Evolutionary conservation across 2,329 filamentous ascomycete species (phyloP), one percentile per base, ranked within the genome.

Genomic region (Volutella citrinella): DNA sequence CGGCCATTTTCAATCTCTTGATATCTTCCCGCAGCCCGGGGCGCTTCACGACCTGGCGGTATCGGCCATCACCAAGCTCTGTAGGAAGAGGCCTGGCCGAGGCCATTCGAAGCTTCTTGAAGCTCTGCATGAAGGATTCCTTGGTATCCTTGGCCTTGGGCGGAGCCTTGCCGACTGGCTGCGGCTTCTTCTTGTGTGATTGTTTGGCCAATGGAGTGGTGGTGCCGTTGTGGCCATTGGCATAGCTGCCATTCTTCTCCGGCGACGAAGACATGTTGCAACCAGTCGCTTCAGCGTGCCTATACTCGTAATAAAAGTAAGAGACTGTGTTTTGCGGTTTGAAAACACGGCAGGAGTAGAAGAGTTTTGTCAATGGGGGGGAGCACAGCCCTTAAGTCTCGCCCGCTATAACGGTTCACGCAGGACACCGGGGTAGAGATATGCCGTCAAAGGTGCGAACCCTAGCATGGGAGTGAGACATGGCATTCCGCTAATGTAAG

Each of bases 11-110:
- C 8, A 55, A 43, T 10, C 51, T 48, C 7, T 42, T 27, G 6
- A 55, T 10, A 16, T 55, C 52, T 25, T 55, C 27, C 31, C 28
- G 44, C 10, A 55, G 19, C 5, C 45, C 42, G 0, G 72, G 71
- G 11, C 72, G 68, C 45, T 67, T 65, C n/a, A 64, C 62, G 3
- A 66, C 56, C 7, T 55, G 51, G 5, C 70, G 61, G 36, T 80
- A 83, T 4, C 73, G 71, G n/a, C 80, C 80, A 52, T 82, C 73
- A 17, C 80, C 80, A 34, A 69, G 72, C 48, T 83, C 70, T 3
- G 67, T 78, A 0, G 83, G 81, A 19, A 84, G 60, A 9, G 83
- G 81, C n/a, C 76, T 65, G 38, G 68, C 68, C 2, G 79, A 77
- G 5, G 77, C 72, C 34, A 63, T 49, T 4, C 59, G 51, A 18